Base-by-base conservation (phyloP, 2,329 filamentous ascomycete genomes). In the Pleoardoris graminearum region DNA sequence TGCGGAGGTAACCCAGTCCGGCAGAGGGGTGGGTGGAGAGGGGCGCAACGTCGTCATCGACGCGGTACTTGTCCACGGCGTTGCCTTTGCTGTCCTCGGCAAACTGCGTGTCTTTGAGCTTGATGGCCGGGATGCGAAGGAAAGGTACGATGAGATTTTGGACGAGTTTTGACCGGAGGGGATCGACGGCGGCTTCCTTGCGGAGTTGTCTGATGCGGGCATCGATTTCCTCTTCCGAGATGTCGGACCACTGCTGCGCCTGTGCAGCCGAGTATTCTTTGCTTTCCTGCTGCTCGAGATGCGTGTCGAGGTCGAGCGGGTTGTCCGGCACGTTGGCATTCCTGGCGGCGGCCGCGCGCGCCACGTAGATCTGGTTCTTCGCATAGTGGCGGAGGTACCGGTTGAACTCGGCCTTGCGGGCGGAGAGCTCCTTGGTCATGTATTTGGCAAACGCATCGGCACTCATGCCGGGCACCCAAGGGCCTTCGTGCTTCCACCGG, bases 1-100 rank as follows among this genome's bases (percentile, higher is more conserved):
- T 82, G 43, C 82, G 79, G 3, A 82, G 73, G 66, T 88, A 87
- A 12, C 82, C 81, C 4, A 88, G 75, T 57, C 85, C 85, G 4
- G 82, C 85, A 3, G 82, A 85, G 2, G 85, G 85, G 69, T 88
- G 85, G 7, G 85, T 87, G 52, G 79, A 80, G 1, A 83, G 82
- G 55, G 76, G 55, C 58, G 69, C 57, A 61, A 65, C 67, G 64
- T 79, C 62, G 36, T 65, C 59, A 53, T 66, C 61, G 53, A 71
- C 69, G n/a, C 52, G 52, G 50, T 61, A 63, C 19, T 60, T 45
- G 7, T 63, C 53, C 19, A 55, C 35, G 22, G 74, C 68, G 49
- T 71, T 60, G 57, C 56, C 68, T 8, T 74, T 70, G 11, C 51
- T 54, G 41, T 62, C 52, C 10, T 48, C 11, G 7, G 48, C 16